A percentile compares a stretch with the other conserved stretches of the same genome.
phyloP scores from a whole-genome alignment of 1,139 yeast species.

The Candida pseudoviswanathii region DNA sequence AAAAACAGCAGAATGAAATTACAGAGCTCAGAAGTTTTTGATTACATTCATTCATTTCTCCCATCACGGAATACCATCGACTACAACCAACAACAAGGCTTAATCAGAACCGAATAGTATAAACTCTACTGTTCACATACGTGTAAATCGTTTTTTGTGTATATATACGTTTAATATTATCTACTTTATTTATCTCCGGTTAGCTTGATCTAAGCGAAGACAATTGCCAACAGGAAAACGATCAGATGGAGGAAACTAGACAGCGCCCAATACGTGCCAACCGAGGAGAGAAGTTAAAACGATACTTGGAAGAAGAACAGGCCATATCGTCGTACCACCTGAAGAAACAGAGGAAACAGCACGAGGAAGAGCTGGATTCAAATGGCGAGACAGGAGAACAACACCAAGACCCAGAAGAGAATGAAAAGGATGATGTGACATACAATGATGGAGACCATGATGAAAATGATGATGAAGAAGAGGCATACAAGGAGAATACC shows the following conservation, averaged over 20 bases:
- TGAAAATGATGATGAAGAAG: constrained; percentile 18
- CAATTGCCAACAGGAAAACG: not conserved
- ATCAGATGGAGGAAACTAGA: constrained; percentile 1
- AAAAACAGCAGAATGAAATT: too few species aligned
- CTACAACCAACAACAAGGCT: not conserved
- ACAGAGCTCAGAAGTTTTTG: not conserved
- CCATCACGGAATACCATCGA: not conserved
- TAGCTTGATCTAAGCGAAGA: not conserved
- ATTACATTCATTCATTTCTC: not conserved
- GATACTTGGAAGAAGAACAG: constrained; percentile 1
- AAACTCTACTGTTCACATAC: not conserved
- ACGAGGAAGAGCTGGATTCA: not conserved
- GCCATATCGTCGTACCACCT: not conserved
- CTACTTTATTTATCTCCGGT: not conserved
- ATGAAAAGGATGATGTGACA: constrained; percentile 9
- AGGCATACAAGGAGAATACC: too few species aligned
- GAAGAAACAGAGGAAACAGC: not conserved
- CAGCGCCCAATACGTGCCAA: constrained; percentile 5
- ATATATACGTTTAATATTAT: not conserved
- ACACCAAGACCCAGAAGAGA: constrained; percentile 7
- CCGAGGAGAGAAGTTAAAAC: constrained; percentile 3
- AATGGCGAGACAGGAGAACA: not conserved
- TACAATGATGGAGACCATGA: constrained; percentile 16
- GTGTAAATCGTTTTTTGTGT: not conserved
- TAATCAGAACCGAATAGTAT: not conserved